Conservation (phyloP, 352 stramenopile genomes). For the Plasmopara viticola region DNA sequence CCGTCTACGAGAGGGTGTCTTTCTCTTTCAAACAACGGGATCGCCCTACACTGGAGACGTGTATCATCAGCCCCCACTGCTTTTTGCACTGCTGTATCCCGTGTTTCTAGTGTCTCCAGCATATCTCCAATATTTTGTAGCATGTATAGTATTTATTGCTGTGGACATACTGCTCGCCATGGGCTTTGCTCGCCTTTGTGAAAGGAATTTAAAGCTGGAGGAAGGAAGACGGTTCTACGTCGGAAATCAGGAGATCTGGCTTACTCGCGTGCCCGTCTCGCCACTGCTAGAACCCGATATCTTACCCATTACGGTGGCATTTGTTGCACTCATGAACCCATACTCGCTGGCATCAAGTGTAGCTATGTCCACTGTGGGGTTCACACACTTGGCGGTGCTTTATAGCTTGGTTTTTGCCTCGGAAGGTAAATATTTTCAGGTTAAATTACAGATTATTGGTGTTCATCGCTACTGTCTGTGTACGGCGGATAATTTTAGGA, state of each 20-base stretch:
- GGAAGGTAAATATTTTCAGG: constrained; percentile 28
- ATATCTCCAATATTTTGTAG: constrained; percentile 21
- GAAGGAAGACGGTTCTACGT: constrained; percentile 37
- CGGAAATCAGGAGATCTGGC: constrained; percentile 54
- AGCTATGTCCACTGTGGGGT: constrained; percentile 61
- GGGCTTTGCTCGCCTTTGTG: constrained; percentile 52
- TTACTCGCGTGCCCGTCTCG: constrained; percentile 64
- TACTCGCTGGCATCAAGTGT: constrained; percentile 63
- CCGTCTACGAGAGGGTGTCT: constrained; percentile 54
- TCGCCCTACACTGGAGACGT: constrained; percentile 72
- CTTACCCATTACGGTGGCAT: constrained; percentile 39
- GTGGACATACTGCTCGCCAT: constrained; percentile 54
- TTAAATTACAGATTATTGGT: background rate
- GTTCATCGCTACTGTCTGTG: too few relatives aligned
- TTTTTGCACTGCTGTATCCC: constrained; percentile 63
- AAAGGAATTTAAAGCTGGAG: constrained; percentile 35
- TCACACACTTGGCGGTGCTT: constrained; percentile 59
- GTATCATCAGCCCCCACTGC: constrained; percentile 77
- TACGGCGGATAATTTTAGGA: constrained; percentile 17
- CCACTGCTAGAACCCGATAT: constrained; percentile 45
- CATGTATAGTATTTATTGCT: constrained; percentile 38
- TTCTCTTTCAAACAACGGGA: constrained; percentile 36
- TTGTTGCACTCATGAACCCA: constrained; percentile 73
- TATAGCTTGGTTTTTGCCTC: constrained; percentile 68
- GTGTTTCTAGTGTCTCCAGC: constrained; percentile 23